Percentiles rank a stretch among this genome's conserved stretches.
Conservation (phyloP, 1,284 basidiomycete genomes). For the Hymenochaete sp. region DNA sequence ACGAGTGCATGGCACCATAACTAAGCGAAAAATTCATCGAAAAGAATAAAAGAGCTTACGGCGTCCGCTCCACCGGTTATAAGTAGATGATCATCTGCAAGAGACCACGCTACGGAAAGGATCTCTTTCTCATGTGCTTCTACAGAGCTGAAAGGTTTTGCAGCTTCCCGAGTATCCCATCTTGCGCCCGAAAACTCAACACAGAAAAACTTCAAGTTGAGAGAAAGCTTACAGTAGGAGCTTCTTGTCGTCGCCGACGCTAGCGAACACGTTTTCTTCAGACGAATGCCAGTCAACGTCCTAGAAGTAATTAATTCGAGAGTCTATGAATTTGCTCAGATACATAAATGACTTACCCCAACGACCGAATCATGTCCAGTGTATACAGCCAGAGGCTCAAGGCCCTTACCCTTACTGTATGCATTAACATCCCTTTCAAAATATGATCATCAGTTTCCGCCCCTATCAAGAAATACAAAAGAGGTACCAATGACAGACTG, state of each 20-base stretch:
- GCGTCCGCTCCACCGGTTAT: constrained; percentile 94
- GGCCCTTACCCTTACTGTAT: constrained; percentile 74
- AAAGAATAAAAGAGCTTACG: constrained; percentile 34
- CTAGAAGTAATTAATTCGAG: constrained; percentile 33
- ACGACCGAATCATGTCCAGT: constrained; percentile 85
- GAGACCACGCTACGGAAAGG: constrained; percentile 86
- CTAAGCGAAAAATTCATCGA: neutral
- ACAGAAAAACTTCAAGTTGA: constrained; percentile 3
- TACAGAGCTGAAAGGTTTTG: constrained; percentile 64
- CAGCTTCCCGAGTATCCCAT: constrained; percentile 83
- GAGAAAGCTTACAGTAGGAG: constrained; percentile 77
- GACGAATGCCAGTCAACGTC: constrained; percentile 95
- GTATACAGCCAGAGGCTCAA: constrained; percentile 81
- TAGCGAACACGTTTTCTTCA: constrained; percentile 83
- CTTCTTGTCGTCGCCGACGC: constrained; percentile 95
- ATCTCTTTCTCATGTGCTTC: constrained; percentile 90
- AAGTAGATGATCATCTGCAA: constrained; percentile 75
- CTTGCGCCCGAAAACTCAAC: too few relatives aligned
- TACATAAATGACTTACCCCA: constrained; percentile 47
- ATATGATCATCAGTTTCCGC: neutral
- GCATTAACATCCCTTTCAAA: constrained; percentile 78
- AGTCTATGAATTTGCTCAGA: constrained; percentile 8
- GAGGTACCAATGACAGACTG: constrained; percentile 83
- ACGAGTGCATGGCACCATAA: constrained; percentile 4
- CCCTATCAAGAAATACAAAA: constrained; percentile 9